Evolutionary conservation across 164 flowering plant species (phyloP).

Genomic region (Vitis labrusca): DNA sequence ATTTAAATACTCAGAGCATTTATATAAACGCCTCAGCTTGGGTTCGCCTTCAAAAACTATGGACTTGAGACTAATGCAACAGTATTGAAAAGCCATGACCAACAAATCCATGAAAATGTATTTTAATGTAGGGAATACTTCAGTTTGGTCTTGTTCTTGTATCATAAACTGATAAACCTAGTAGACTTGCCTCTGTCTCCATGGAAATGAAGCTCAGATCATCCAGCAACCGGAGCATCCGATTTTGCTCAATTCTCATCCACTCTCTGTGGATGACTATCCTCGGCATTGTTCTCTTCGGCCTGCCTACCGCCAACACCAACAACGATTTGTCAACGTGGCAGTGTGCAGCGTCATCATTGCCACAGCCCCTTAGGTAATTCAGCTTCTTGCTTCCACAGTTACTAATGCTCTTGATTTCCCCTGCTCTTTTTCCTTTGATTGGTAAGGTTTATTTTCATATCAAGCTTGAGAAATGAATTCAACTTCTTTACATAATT

Average conservation of each 20-base stretch:
- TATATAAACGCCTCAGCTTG: too few species aligned
- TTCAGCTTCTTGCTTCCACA: constrained; percentile 5
- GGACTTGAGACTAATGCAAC: too few species aligned
- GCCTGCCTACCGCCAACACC: constrained; percentile 13
- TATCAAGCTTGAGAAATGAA: too few species aligned
- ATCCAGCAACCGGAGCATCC: neutral
- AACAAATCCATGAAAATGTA: neutral
- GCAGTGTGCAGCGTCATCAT: neutral
- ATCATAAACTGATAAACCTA: too few species aligned
- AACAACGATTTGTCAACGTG: neutral
- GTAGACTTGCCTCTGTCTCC: too few species aligned
- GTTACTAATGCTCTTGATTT: too few species aligned
- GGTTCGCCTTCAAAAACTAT: too few species aligned
- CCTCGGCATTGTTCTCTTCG: constrained; percentile 5
- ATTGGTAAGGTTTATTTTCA: too few species aligned
- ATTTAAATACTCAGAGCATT: too few species aligned
- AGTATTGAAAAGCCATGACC: neutral
- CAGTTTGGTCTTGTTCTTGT: too few species aligned
- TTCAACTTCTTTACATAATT: too few species aligned
- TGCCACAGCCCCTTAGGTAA: constrained; percentile 11
- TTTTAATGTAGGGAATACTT: too few species aligned
- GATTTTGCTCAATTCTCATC: constrained; percentile 8
- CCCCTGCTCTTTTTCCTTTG: neutral
- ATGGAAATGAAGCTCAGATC: constrained; percentile 4
- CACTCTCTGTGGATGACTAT: constrained; percentile 15